Conservation (phyloP, 2,329 filamentous ascomycete species). For the Fusarium chaquense region DNA sequence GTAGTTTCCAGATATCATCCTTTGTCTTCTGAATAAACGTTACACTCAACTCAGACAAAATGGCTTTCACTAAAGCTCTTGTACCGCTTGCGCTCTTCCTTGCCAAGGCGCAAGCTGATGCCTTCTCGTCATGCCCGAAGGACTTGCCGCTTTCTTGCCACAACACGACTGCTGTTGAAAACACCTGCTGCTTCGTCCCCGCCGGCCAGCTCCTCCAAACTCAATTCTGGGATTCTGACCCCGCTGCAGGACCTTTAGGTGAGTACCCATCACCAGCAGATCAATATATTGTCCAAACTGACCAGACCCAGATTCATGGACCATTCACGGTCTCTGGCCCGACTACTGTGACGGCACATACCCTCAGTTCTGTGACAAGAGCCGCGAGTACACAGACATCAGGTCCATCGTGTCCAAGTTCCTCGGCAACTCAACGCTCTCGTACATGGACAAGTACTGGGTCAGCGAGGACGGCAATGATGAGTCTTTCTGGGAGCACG, state of each 20-base stretch:
- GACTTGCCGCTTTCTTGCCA: conserved; percentile 61
- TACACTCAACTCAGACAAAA: background rate
- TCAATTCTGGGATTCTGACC: conserved; percentile 81
- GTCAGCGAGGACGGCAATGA: conserved; percentile 74
- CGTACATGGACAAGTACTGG: conserved; percentile 79
- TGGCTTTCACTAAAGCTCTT: conserved; percentile 21
- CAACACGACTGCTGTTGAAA: conserved; percentile 68
- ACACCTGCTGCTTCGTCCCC: conserved; percentile 80
- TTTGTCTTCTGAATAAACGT: background rate
- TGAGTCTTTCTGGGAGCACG: conserved; percentile 78
- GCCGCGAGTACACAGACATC: conserved; percentile 74
- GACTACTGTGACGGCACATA: conserved; percentile 79
- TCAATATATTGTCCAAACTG: background rate
- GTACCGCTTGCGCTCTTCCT: conserved; percentile 27
- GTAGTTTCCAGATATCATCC: background rate
- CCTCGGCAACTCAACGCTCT: conserved; percentile 65
- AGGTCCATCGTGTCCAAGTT: conserved; percentile 70
- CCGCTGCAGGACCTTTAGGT: conserved; percentile 68
- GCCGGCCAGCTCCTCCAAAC: conserved; percentile 79
- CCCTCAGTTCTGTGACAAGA: conserved; percentile 73
- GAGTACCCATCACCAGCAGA: background rate
- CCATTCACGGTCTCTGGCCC: conserved; percentile 77
- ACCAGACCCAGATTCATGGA: conserved; percentile 71
- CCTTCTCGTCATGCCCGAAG: conserved; percentile 33
- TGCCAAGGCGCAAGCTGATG: conserved; percentile 16